phyloP scores from a whole-genome alignment of 2,329 filamentous ascomycete species.

The Beauveria rudraprayagi region DNA sequence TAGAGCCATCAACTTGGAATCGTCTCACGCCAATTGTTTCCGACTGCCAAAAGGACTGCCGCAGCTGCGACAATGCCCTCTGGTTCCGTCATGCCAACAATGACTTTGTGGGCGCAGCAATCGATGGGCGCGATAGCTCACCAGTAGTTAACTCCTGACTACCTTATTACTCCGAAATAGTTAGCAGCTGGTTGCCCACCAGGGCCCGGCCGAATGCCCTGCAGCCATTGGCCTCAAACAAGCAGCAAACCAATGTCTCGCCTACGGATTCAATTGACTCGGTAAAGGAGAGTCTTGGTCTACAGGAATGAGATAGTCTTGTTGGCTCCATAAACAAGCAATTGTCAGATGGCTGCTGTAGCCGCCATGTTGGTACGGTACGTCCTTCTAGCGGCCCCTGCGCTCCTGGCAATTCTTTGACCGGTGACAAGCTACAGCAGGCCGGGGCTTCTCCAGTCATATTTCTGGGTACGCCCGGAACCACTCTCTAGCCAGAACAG shows the following conservation, averaged over 20 bases:
- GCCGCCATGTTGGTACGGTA: background rate
- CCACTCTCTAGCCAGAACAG: background rate
- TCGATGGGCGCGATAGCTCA: background rate
- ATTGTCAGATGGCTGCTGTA: background rate
- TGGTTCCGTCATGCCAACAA: background rate
- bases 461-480: too few species aligned
- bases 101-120: background rate
- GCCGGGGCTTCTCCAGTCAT: background rate
- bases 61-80: background rate
- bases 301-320: too few species aligned
- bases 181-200: background rate
- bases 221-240: background rate
- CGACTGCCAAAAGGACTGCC: background rate
- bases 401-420: constrained; percentile 1
- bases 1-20: background rate
- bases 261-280: background rate
- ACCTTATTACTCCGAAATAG: background rate
- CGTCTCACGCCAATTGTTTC: background rate
- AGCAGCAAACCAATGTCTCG: background rate
- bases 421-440: constrained; percentile 9
- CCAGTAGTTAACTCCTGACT: background rate
- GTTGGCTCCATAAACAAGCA: background rate
- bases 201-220: background rate
- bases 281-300: background rate
- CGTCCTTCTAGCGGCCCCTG: background rate